Evolutionary conservation across 2,329 filamentous ascomycete species (phyloP), one percentile per base, ranked within the genome.

Genomic region (Colletotrichum musicola): DNA sequence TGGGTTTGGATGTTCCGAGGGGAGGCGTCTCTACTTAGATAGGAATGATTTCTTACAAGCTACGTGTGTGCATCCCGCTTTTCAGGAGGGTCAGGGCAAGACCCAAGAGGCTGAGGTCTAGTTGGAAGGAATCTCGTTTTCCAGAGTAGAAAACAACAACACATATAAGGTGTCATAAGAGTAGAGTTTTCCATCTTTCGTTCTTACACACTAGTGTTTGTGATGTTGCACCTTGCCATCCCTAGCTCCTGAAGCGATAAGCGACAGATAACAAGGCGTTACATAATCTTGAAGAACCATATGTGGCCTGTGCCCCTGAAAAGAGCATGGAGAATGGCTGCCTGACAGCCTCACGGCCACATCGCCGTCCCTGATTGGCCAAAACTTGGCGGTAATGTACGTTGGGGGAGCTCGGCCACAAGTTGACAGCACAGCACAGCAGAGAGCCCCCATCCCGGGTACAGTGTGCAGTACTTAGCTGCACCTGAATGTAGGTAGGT

Each of bases 251-350:
- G 30, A 6, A 42, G 4, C 40, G 47, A 53, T 53, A 18, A 53
- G 58, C 30, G 30, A 35, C 30, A 35, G 30, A 7, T 35, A 10
- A 35, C 10, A 10, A 35, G 4, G 14, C 7, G 6, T 67, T 67
- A 63, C 53, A 20, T 61, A 68, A 68, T 59, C 61, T 40, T 10
- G 30, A 20, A 14, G 14, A 25, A 20, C 22, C 30, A 35, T 10
- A 61, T 56, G 57, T 69, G 67, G 57, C 57, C 57, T 63, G 67
- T 69, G 67, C 67, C 40, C 44, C 20, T 69, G 46, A 68, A 30
- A 27, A 49, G 42, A 38, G 10, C 49, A 54, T 62, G 18, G 35
- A 12, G 6, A 13, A n/a, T 63, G 54, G 67, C 62, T 69, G 67
- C 67, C 67, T 68, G 50, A 63, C 25, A 40, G 67, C 57, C 57